Conservation (phyloP, 2,329 filamentous ascomycete genomes). For the Escovopsis sp. region DNA sequence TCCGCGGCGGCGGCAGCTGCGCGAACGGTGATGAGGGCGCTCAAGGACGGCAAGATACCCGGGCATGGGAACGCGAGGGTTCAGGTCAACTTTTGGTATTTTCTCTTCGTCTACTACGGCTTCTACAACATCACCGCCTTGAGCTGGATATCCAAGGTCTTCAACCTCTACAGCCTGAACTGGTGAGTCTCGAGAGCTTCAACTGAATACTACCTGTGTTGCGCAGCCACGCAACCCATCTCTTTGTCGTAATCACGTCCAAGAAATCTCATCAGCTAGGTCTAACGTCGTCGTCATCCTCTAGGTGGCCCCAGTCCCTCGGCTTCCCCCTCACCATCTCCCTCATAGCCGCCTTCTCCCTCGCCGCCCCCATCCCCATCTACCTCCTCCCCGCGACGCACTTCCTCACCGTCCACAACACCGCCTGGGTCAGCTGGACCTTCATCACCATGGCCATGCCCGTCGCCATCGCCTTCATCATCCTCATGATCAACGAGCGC, state of each 20-base stretch:
- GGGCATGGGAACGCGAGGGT: slow-evolving; percentile 49
- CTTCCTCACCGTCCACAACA: slow-evolving; percentile 46
- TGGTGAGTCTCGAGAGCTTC: slow-evolving; percentile 28
- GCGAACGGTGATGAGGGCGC: background rate
- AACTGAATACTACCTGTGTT: too few relatives aligned
- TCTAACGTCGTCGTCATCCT: background rate
- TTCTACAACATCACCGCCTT: slow-evolving; percentile 53
- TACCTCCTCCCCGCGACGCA: slow-evolving; percentile 38
- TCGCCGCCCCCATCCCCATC: slow-evolving; percentile 42
- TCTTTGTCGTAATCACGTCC: too few relatives aligned
- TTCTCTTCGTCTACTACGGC: slow-evolving; percentile 53
- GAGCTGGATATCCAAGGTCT: slow-evolving; percentile 57
- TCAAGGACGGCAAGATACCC: slow-evolving; percentile 24
- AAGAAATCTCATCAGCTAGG: background rate
- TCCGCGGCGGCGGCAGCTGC: background rate
- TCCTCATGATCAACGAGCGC: slow-evolving; percentile 47
- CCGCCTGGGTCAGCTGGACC: slow-evolving; percentile 53
- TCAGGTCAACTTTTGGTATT: slow-evolving; percentile 57
- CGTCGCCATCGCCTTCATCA: slow-evolving; percentile 48
- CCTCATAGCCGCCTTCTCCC: slow-evolving; percentile 43
- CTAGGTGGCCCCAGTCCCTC: slow-evolving; percentile 44
- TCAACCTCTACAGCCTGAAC: slow-evolving; percentile 56
- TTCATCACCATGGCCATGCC: slow-evolving; percentile 57
- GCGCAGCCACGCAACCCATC: too few relatives aligned
- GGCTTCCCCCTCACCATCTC: slow-evolving; percentile 50